Percentiles rank a stretch among this genome's conserved stretches.
Evolutionary conservation across 257 asterid species (phyloP).

Genomic region (Nicotiana noctiflora): DNA sequence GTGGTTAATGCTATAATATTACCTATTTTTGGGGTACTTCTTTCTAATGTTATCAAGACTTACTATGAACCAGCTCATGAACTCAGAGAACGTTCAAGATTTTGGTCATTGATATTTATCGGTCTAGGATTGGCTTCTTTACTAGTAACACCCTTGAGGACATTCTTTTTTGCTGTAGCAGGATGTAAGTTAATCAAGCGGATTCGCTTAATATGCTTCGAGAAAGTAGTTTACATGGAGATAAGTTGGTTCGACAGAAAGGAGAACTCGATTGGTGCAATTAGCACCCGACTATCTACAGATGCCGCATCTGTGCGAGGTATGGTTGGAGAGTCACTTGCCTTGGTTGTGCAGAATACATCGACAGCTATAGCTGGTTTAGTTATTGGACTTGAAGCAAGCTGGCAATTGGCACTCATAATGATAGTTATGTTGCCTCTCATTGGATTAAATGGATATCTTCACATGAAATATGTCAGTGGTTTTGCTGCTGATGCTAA

Average conservation of each 20-base stretch:
- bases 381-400: constrained; percentile 55
- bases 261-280: constrained; percentile 10
- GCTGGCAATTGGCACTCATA: constrained; percentile 78
- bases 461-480: constrained; percentile 55
- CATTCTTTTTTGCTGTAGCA: not conserved
- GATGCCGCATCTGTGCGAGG: constrained; percentile 58
- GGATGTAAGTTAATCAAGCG: not conserved
- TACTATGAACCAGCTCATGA: constrained; percentile 15
- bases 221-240: constrained; percentile 69
- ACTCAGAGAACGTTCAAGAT: not conserved
- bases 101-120: not conserved
- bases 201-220: constrained; percentile 53
- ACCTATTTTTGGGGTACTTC: constrained; percentile 63
- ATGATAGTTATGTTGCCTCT: constrained; percentile 62
- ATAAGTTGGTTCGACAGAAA: constrained; percentile 12
- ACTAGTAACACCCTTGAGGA: constrained; percentile 29
- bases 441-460: constrained; percentile 54
- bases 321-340: constrained; percentile 81
- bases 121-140: constrained; percentile 52
- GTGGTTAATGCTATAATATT: constrained; percentile 59
- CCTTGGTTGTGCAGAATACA: constrained; percentile 72
- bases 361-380: constrained; percentile 56
- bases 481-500: constrained; percentile 84
- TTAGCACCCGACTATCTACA: constrained; percentile 35
- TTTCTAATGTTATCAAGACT: constrained; percentile 51